A percentile compares a stretch with the other conserved stretches of the same genome.
These are phyloP conservation scores for Saccharum officinarum DNA, from an alignment of 176 grass and related monocot genomes.

Conservation along the genomic window DNA sequence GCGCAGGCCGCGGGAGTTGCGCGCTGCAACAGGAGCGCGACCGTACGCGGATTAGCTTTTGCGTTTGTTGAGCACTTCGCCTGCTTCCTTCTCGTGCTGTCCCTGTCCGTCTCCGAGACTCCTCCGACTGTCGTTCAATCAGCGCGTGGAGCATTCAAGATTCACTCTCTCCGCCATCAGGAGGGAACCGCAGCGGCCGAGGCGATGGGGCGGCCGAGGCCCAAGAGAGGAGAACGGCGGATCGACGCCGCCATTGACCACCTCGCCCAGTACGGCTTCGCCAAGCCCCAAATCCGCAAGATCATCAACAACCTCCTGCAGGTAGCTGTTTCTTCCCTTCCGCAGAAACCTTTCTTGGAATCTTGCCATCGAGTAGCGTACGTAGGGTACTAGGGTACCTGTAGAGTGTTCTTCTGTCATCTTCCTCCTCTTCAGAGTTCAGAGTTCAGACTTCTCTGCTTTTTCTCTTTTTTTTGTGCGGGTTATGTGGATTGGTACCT, in stretches of 20 bases:
- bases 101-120: neutral
- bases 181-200: neutral
- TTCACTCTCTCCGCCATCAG: neutral
- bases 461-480: neutral
- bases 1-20: too few species aligned
- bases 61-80: too few species aligned
- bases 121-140: neutral
- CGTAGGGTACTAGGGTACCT: neutral
- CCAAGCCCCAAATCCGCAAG: constrained; percentile 5
- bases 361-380: neutral
- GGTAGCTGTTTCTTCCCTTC: neutral
- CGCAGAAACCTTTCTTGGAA: neutral
- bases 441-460: too few species aligned
- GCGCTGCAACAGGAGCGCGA: too few species aligned
- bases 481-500: too few species aligned
- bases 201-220: constrained; percentile 3
- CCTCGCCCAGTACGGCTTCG: neutral
- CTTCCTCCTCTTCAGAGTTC: neutral
- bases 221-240: constrained; percentile 15
- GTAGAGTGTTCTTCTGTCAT: neutral
- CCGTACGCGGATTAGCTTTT: too few species aligned
- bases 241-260: constrained; percentile 25
- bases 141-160: neutral
- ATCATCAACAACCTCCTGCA: neutral
- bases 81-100: neutral